Base-by-base conservation (phyloP, 1,284 basidiomycete genomes). In the Puccinia horiana region DNA sequence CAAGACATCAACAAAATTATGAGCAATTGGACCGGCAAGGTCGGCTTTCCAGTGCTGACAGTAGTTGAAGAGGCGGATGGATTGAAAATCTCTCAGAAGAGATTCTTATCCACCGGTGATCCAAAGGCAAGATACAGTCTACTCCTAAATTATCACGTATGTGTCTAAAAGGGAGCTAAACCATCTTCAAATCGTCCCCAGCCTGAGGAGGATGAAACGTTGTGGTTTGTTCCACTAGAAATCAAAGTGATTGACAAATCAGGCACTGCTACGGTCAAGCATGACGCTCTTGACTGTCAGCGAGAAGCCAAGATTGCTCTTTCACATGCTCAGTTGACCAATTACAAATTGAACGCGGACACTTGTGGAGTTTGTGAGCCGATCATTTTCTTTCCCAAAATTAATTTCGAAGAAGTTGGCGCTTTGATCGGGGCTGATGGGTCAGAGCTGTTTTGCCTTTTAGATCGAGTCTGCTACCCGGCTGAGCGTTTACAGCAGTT, bases 11-110 rank as follows among this genome's bases (percentile, higher is more conserved):
- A 92, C 18, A 89, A 90, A 81, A 90, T 98, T 85, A 96, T 98
- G 94, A 90, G 93, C 83, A 93, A 93, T 86, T 99, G 96, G 96
- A 92, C 96, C 54, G 90, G 91, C 83, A 94, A 95, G 90, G 92
- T 92, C 83, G 83, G 87, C 83, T 87, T 86, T 84, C 83, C 83
- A 0, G 92, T 98, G 37, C 87, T 99, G 76, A 93, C 91, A 23
- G 94, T 98, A 65, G 92, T 91, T 0, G 95, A 98, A 87, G 90
- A 89, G 11, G 87, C 89, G 0, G 90, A 90, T 70, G 69, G 81
- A 40, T 82, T 88, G 63, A 84, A 83, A 42, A 82, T 88, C 70
- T 92, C 92, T 61, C 96, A 99, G 88, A 94, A 97, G 87, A 91
- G 96, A 37, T 98, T 98, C 90, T 89, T 98, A 73, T 93, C 94